These are phyloP conservation scores for Neoascochyta sp. DNA, from an alignment of 2,329 filamentous ascomycete species.

Conservation along the genomic window DNA sequence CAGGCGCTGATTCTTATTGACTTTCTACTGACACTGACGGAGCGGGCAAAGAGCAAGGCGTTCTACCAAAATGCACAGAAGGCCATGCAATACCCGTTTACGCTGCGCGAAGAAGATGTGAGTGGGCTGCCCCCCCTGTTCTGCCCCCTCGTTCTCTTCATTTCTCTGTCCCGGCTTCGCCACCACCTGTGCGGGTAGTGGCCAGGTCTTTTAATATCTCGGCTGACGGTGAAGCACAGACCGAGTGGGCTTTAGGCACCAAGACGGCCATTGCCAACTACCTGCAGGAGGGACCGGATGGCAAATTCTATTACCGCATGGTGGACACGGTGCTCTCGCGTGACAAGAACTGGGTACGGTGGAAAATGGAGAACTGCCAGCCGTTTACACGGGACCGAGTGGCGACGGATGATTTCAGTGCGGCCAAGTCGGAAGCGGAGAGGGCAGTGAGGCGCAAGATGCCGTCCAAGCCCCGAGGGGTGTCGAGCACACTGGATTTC, in stretches of 20 bases:
- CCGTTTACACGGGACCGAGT: conserved; percentile 76
- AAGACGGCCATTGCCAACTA: conserved; percentile 77
- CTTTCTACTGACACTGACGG: conserved; percentile 86
- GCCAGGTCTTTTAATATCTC: conserved; percentile 19
- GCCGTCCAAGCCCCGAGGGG: conserved; percentile 50
- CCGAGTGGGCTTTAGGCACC: conserved; percentile 79
- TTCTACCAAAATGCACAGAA: conserved; percentile 71
- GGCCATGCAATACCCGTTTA: conserved; percentile 78
- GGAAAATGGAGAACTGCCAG: conserved; percentile 94
- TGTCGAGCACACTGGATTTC: conserved; percentile 53
- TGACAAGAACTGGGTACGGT: conserved; percentile 98
- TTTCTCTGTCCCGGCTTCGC: conserved; percentile 14
- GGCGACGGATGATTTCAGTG: conserved; percentile 63
- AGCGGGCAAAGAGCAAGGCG: conserved; percentile 75
- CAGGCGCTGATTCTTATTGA: conserved; percentile 93
- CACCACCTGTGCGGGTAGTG: conserved; percentile 15
- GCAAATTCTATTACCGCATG: conserved; percentile 92
- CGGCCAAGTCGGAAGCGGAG: conserved; percentile 63
- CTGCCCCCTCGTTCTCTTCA: conserved; percentile 12
- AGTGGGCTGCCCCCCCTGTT: too few species aligned
- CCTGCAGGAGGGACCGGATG: conserved; percentile 74
- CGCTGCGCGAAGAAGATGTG: conserved; percentile 78
- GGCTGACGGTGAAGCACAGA: conserved; percentile 49
- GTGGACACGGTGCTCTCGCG: conserved; percentile 92
- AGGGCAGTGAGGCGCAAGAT: conserved; percentile 68